phyloP scores from a whole-genome alignment of 2,329 filamentous ascomycete species.

The Mycosphaerella arachidis region DNA sequence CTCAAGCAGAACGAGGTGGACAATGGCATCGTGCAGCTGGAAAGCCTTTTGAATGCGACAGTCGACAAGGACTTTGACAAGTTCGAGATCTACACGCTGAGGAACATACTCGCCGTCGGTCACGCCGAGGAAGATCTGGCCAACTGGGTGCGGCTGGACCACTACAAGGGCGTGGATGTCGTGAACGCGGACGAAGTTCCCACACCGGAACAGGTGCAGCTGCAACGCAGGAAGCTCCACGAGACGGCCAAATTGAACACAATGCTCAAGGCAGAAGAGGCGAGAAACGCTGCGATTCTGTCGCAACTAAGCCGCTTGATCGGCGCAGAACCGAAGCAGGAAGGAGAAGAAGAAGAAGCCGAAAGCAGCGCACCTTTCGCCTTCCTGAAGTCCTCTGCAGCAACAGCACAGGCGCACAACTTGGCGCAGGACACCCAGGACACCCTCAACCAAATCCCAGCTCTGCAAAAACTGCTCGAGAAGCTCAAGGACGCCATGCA shows the following conservation, averaged over 20 bases:
- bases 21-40: conserved; percentile 58
- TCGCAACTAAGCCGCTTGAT: conserved; percentile 58
- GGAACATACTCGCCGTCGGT: conserved; percentile 59
- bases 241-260: conserved; percentile 74
- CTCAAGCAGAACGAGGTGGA: conserved; percentile 61
- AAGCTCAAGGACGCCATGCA: conserved; percentile 45
- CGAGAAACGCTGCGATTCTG: conserved; percentile 68
- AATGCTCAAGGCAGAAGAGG: conserved; percentile 64
- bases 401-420: conserved; percentile 43
- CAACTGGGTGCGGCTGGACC: conserved; percentile 73
- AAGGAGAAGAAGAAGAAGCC: conserved; percentile 10
- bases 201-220: conserved; percentile 63
- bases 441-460: conserved; percentile 75
- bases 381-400: conserved; percentile 51
- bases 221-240: conserved; percentile 68
- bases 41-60: conserved; percentile 47
- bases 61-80: conserved; percentile 50
- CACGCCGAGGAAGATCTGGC: conserved; percentile 55
- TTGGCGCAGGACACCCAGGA: conserved; percentile 71
- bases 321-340: conserved; percentile 26
- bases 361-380: conserved; percentile 41
- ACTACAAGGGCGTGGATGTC: conserved; percentile 63
- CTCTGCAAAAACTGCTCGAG: conserved; percentile 66
- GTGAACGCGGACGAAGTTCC: conserved; percentile 40
- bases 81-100: conserved; percentile 72